Percentiles rank a stretch among this genome's conserved stretches.
These are phyloP conservation scores for Podila clonocystis DNA, from an alignment of 192 early-diverging fungal species.

Conservation along the genomic window DNA sequence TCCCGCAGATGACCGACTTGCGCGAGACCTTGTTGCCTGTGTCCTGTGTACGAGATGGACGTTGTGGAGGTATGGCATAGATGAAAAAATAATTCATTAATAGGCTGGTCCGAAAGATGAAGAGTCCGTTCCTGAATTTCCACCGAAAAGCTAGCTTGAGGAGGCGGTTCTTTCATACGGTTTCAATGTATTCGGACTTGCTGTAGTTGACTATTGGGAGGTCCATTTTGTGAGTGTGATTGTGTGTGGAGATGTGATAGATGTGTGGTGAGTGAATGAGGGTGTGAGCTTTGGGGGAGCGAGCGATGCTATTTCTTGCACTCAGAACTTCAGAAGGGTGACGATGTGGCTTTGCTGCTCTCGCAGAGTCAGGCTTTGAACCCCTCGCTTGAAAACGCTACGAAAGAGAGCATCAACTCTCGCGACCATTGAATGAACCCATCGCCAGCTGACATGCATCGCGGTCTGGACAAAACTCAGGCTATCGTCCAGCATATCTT, in stretches of 20 bases:
- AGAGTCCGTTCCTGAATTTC: too few relatives aligned
- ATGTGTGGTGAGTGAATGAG: background rate
- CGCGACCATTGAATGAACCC: too few relatives aligned
- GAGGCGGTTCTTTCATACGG: constrained; percentile 57
- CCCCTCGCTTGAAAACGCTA: background rate
- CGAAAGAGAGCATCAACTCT: too few relatives aligned
- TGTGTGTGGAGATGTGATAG: background rate
- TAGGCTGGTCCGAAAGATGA: background rate
- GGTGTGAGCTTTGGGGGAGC: background rate
- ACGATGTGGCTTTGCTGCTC: constrained; percentile 1
- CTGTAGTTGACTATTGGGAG: constrained; percentile 75
- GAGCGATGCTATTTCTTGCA: background rate
- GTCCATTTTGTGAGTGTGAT: constrained; percentile 67
- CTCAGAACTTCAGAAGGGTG: background rate
- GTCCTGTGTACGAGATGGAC: constrained; percentile 61
- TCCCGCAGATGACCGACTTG: constrained; percentile 92
- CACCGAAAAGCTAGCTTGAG: background rate
- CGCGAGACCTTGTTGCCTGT: constrained; percentile 97
- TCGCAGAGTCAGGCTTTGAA: background rate
- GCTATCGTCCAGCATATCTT: constrained; percentile 44
- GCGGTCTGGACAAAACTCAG: constrained; percentile 31
- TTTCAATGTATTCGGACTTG: constrained; percentile 93
- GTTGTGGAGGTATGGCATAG: background rate
- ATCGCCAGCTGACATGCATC: constrained; percentile 10
- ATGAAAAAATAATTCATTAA: background rate